Conservation (phyloP, 305 asterid genomes). For the Fraxinus nigra region DNA sequence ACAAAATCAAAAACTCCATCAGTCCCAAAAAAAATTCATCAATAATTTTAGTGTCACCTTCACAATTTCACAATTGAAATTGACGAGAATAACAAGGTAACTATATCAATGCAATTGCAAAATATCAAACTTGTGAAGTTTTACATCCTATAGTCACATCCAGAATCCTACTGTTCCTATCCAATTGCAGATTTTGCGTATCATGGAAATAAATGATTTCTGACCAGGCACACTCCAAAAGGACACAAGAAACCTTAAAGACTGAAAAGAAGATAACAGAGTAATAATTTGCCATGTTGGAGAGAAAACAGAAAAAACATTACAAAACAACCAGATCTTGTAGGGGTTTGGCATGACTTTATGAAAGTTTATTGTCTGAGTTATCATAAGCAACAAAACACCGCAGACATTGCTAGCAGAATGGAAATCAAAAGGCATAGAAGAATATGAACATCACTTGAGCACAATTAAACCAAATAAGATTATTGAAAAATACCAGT, state of each 20-base stretch:
- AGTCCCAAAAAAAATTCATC: background rate
- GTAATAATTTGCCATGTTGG: background rate
- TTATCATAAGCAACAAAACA: background rate
- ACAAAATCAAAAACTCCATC: constrained; percentile 23
- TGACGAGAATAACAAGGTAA: background rate
- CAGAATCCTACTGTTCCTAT: background rate
- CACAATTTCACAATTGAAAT: background rate
- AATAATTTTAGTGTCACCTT: background rate
- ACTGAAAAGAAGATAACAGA: background rate
- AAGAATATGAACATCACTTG: background rate
- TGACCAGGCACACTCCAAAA: background rate
- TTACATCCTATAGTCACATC: background rate
- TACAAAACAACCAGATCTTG: background rate
- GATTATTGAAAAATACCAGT: background rate
- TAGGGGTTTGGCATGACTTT: background rate
- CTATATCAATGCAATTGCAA: background rate
- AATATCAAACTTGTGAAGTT: background rate
- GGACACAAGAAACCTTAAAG: background rate
- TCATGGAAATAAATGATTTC: background rate
- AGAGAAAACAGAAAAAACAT: background rate
- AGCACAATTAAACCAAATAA: background rate
- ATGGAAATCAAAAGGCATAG: background rate
- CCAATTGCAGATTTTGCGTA: background rate
- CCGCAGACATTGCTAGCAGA: background rate
- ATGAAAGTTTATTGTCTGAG: background rate